Base-by-base conservation (phyloP, 306 rosid species). In the Vicia sativa region DNA sequence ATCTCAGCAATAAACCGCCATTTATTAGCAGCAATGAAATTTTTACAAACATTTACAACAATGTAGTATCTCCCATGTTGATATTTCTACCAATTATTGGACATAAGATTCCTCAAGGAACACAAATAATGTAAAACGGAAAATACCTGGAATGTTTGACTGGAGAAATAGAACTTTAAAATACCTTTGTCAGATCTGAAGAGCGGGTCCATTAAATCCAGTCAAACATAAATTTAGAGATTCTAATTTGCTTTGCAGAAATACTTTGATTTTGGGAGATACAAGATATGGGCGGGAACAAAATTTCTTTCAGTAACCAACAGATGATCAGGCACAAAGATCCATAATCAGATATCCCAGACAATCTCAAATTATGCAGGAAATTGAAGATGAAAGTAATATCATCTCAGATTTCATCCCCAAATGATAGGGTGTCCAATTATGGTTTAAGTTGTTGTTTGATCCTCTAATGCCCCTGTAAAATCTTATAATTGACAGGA, bases 41-140 rank as follows among this genome's bases (percentile, higher is more conserved):
- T 42, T 11, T 21, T 29, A 69, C 67, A 65, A 60, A 59, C 67
- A 75, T 75, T 15, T 76, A 67, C 78, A 71, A 8, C 38, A 70
- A 46, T 61, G 54, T 50, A 45, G 65, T 13, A 65, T 67, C 68
- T 62, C 56, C 58, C 21, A 7, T 38, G 41, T 38, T 53, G 43
- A 53, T 35, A 23, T 46, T 67, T 41, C 62, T 49, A 68, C 14
- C 35, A 77, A 69, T 65, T 59, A 29, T 39, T 60, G 69, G 73
- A 70, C 57, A 66, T 9, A 4, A 45, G 31, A 29, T 65, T 59
- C 62, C 35, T 28, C 42, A 45, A 58, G 28, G 63, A 43, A 45
- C 26, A 45, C 74, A 60, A 54, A 48, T 31, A 66, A 66, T 56
- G 57, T 50, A 68, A 39, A 50, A n/a, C 14, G 63, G 49, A 39